Evolutionary conservation across 164 flowering plant species (phyloP), one percentile per base, ranked within the genome.

Genomic region (Tinospora cordifolia): DNA sequence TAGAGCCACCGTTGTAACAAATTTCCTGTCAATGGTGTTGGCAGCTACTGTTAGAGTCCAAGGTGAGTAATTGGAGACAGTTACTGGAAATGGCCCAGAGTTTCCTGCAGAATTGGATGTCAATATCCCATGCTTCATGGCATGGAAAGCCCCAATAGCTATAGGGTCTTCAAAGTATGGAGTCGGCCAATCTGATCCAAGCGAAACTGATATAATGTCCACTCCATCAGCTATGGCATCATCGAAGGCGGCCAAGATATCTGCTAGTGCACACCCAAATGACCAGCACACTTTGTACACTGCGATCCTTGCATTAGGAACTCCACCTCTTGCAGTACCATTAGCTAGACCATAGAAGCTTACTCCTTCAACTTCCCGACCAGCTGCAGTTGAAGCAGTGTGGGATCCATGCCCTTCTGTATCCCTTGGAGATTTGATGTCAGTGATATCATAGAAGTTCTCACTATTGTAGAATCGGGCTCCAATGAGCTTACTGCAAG

Each of bases 401-500:
- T 78, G 78, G 27, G 68, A 59, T 27, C 81, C 81, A 65, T 75
- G 77, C 0, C 78, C 76, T 15, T 65, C 71, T 3, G 68, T 34
- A 63, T 78, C 81, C 39, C 75, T 65, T 2, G 75, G 67, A 11
- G 77, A 77, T 38, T 73, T 66, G 58, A 71, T 39, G 22, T 70
- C 79, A 8, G 66, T 51, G 5, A 19, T 49, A 38, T 34, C 49
- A 11, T 63, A 66, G 11, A 3, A 17, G 46, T 72, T 60, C 2
- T 40, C 62, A n/a, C 70, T 68, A 17, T 78, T 71, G 71, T 74
- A 81, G 76, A 65, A 74, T 13, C 72, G 67, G 8, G 81, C 83
- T 27, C 83, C 83, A 47, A 81, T 76, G 34, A 78, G 27, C 73
- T 81, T 81, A 63, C 83, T 81, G 78, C 27, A 47, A 60, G 62